Base-by-base conservation (phyloP, 192 early-diverging fungal genomes). In the Linnemannia hyalina region DNA sequence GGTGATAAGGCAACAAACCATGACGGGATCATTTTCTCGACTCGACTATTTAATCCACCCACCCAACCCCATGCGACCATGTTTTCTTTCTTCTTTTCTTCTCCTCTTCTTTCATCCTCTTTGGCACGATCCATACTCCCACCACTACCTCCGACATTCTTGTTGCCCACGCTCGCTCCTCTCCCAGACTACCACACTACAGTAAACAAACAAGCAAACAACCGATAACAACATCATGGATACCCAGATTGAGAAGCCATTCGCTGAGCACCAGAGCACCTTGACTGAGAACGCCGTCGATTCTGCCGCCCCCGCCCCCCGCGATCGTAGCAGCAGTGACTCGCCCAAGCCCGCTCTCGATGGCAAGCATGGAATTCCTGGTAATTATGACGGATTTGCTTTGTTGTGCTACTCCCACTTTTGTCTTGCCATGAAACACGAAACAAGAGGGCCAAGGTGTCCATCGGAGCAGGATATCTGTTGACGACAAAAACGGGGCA, bases 301-400 rank as follows among this genome's bases (percentile, higher is more conserved):
- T 4, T 20, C 75, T 20, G 41, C 46, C 4, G 13, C 35, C 1
- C 75, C 79, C 47, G 84, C 70, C 7, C 75, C 74, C 18, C 84
- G 84, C 44, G 84, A 81, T 16, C 84, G 84, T 8, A 81, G 79
- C 71, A 71, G 74, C 60, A 78, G 73, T 23, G 84, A 86, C 74
- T 77, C 79, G 26, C 72, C 84, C 68, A 81, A 86, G 83, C 42
- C 78, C 18, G 32, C 69, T 36, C 65, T 68, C 10, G 78, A 80
- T 22, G 9, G 35, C 69, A 78, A 70, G 76, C 70, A 36, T 29
- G 7, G 35, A 18, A 54, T 68, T 42, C 13, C 57, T 26, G 79
- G 73, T 80, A 80, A 68, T 52, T 29, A 10, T 16, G 7, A 29
- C 22, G n/a, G 11, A 13, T 52, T 8, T 47, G 1, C 8, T 20